Evolutionary conservation across 805 yeast genomes (phyloP), one percentile per base, ranked within the genome.

Genomic region (Brettanomyces nanus): DNA sequence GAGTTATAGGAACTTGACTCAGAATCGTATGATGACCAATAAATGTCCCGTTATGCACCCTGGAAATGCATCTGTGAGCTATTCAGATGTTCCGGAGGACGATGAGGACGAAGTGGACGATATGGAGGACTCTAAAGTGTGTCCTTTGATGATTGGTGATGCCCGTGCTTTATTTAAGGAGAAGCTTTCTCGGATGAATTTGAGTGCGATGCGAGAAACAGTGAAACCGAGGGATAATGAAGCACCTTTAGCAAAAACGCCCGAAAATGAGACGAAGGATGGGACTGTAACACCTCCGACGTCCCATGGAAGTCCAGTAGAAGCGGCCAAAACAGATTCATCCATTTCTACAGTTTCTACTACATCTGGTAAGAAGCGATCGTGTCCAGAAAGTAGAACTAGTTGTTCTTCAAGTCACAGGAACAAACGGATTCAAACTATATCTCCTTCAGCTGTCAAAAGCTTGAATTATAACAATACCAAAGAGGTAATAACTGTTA

Each of bases 91-190:
- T n/a, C 15, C n/a, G 19, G 36, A 33, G 25, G 26, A 23, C 2
- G 18, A 23, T n/a, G 18, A 11, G 19, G 36, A 33, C 23, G 40
- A 33, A 15, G 43, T 40, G 4, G 59, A 52, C 39, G 62, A 42
- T 38, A 42, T 48, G 3, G 58, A 52, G 20, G 66, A 61, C 22
- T 60, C 61, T 3, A 65, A 62, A 41, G 68, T 65, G 5, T 67
- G 71, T 41, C 72, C 72, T 1, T 43, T 67, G 43, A 67, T 67
- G 71, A 59, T 66, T 31, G 69, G 69, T 33, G 71, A 67, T 45
- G 66, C 65, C 3, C 51, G 63, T 30, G 59, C 59, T 6, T 33
- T 61, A 22, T 62, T 62, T 45, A 56, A 61, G 28, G 65, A 60
- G 38, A 58, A 54, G 35, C 40, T 60, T 14, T 48, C 61, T 2